These are phyloP conservation scores for Raffaelea albimanens DNA, from an alignment of 2,329 filamentous ascomycete genomes.

Conservation along the genomic window DNA sequence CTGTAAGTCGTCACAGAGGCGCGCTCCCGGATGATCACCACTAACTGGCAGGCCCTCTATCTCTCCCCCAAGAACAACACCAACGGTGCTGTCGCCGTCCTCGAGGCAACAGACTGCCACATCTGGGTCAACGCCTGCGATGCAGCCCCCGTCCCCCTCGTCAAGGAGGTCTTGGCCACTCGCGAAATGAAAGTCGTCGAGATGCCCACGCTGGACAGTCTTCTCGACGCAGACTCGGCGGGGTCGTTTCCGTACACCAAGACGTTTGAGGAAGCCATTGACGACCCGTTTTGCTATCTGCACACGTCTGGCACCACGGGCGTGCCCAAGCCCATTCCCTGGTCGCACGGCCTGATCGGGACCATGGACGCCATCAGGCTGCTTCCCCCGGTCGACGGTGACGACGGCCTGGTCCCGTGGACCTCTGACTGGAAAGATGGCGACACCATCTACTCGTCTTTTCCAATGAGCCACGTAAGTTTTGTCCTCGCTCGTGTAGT, in stretches of 20 bases:
- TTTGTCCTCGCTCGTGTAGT: no score
- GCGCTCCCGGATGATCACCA: no score
- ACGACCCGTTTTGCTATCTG: slow-evolving; percentile 30
- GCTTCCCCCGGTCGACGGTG: background rate
- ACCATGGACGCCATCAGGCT: slow-evolving; percentile 1
- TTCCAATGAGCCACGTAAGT: slow-evolving; percentile 27
- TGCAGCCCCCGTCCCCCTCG: background rate
- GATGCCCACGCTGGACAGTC: background rate
- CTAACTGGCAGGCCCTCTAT: background rate
- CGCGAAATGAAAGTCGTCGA: background rate
- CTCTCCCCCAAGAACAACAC: slow-evolving; percentile 3
- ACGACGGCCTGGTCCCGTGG: slow-evolving; percentile 3
- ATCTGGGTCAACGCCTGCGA: slow-evolving; percentile 1
- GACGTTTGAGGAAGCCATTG: slow-evolving; percentile 29
- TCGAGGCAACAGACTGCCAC: slow-evolving; percentile 1
- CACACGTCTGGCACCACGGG: slow-evolving; percentile 38
- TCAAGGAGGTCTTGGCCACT: background rate
- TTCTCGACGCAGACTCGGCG: background rate
- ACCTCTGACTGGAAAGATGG: background rate
- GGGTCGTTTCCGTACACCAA: slow-evolving; percentile 1
- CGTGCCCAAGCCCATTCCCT: slow-evolving; percentile 33
- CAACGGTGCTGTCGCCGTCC: slow-evolving; percentile 1
- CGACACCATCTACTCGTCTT: slow-evolving; percentile 11
- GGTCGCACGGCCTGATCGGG: slow-evolving; percentile 8
- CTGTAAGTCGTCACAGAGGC: background rate